These are phyloP conservation scores for Pseudogymnoascus pannorum DNA, from an alignment of 2,329 filamentous ascomycete genomes.

Conservation along the genomic window DNA sequence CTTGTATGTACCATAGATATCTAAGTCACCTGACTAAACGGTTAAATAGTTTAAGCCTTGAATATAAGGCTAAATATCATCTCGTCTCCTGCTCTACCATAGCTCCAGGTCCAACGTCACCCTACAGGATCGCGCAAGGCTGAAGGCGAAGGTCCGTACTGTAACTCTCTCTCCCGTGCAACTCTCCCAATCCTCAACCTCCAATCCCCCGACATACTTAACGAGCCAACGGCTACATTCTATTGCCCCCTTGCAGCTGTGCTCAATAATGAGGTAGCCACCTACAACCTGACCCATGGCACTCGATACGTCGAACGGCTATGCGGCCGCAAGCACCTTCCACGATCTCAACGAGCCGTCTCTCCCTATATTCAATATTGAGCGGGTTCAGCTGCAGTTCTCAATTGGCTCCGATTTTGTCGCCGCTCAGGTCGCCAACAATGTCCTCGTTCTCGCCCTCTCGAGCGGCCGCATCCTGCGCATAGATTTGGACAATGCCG, in stretches of 20 bases:
- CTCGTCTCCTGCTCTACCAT: not conserved
- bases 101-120: slow-evolving; percentile 7
- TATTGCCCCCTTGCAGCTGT: not conserved
- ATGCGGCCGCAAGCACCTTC: slow-evolving; percentile 57
- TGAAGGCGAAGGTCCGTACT: slow-evolving; percentile 4
- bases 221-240: not conserved
- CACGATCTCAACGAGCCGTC: slow-evolving; percentile 52
- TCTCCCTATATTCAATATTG: slow-evolving; percentile 89
- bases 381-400: slow-evolving; percentile 89
- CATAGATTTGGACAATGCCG: slow-evolving; percentile 87
- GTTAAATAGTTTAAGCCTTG: not conserved
- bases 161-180: not conserved
- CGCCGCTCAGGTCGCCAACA: slow-evolving; percentile 92
- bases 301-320: slow-evolving; percentile 64
- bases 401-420: slow-evolving; percentile 92
- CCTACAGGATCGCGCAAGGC: slow-evolving; percentile 7
- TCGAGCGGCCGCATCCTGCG: slow-evolving; percentile 87
- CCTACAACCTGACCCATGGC: slow-evolving; percentile 45
- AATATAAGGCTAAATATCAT: not conserved
- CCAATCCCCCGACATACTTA: not conserved
- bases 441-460: slow-evolving; percentile 86
- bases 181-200: not conserved
- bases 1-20: slow-evolving; percentile 1
- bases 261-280: slow-evolving; percentile 9
- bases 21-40: not conserved